Base-by-base conservation (phyloP, 2,329 filamentous ascomycete species). In the Pseudofabraea citricarpa region DNA sequence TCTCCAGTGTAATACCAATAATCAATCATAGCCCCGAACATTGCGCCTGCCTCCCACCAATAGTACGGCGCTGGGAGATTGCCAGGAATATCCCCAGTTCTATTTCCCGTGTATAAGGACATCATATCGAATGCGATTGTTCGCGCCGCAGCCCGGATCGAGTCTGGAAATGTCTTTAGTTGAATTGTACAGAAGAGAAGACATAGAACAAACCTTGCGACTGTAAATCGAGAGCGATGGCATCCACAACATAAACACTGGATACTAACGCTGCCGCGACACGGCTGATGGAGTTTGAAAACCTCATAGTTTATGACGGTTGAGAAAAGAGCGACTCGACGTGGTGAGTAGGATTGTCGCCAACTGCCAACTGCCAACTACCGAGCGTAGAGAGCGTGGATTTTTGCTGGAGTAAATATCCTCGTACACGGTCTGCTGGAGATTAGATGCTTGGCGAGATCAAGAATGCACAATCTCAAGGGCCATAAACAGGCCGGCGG, bases 1-100 rank as follows among this genome's bases (percentile, higher is more conserved):
- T 91, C 86, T 16, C 81, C 82, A 0, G 87, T 91, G 60, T 88
- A 87, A 59, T 83, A 86, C 86, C 87, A 94, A 62, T 93, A 93
- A 56, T 93, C 86, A 41, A 94, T 72, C 49, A 93, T 68, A 2
- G 83, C 72, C 18, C 77, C 78, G 64, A 82, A 73, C 70, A 90
- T 80, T 44, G 85, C 85, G 41, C 86, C 86, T 9, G 90, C 75
- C 54, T 76, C 72, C 74, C 74, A 77, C 73, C 73, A 78, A 55
- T 74, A 75, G 54, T 75, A 75, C 15, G 75, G 75, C 13, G 61
- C 57, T 3, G 72, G 72, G n/a, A 77, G 66, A 43, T 74, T 64
- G 36, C 75, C 75, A 7, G 73, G 73, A 16, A 70, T 70, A 7
- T 66, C 64, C 13, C 71, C 72, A 2, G 72, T 68, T 36, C 67